phyloP scores from a whole-genome alignment of 768 basidiomycete species.

The Rubroboletus satanas region DNA sequence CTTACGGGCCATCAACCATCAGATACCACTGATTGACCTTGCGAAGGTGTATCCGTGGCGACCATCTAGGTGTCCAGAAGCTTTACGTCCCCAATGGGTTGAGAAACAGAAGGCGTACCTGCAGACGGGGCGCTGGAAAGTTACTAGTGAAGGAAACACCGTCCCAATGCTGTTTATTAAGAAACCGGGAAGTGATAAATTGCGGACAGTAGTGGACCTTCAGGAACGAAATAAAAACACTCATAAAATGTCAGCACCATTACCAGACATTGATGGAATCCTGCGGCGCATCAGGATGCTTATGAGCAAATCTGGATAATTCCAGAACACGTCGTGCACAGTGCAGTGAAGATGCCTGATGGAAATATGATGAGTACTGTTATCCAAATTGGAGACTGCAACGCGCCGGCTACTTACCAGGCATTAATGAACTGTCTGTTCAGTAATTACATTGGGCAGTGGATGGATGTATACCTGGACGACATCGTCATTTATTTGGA shows the following conservation, averaged over 20 bases:
- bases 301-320: too few relatives aligned
- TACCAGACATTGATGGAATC: too few relatives aligned
- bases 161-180: conserved; percentile 3
- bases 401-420: conserved; percentile 44
- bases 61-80: background rate
- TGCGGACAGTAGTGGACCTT: background rate
- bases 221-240: conserved; percentile 16
- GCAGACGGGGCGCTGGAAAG: accelerated
- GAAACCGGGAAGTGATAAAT: background rate
- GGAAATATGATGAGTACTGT: conserved; percentile 12
- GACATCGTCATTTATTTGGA: too few relatives aligned
- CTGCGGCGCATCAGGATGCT: background rate
- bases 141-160: background rate
- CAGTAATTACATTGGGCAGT: background rate
- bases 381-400: too few relatives aligned
- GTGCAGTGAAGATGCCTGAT: too few relatives aligned
- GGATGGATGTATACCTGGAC: too few relatives aligned
- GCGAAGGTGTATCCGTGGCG: background rate
- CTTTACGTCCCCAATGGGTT: background rate
- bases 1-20: background rate
- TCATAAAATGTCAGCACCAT: conserved; percentile 9
- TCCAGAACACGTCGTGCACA: too few relatives aligned
- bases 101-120: background rate
- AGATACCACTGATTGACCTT: background rate
- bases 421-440: conserved; percentile 8